A percentile compares a stretch with the other conserved stretches of the same genome.
phyloP scores from a whole-genome alignment of 1,139 yeast genomes.

The Protomyces lactucae-debilis region DNA sequence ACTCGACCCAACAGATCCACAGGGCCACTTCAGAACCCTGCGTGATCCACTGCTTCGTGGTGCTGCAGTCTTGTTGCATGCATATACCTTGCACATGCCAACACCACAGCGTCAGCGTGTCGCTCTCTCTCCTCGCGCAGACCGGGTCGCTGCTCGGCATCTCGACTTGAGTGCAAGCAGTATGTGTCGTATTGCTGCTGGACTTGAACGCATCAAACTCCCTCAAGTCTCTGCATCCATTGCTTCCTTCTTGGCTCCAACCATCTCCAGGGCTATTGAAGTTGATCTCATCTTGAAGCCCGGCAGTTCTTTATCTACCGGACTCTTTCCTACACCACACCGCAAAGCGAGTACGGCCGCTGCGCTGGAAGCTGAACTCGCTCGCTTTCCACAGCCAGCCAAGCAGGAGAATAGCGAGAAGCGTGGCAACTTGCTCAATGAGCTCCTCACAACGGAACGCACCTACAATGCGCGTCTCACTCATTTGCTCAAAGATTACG shows the following conservation, averaged over 20 bases:
- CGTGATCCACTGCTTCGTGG: background rate
- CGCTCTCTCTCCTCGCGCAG: background rate
- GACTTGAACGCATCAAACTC: background rate
- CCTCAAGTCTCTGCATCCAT: background rate
- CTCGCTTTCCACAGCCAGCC: background rate
- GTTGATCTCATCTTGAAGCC: constrained; percentile 2
- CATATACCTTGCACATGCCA: background rate
- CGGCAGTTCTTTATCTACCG: background rate
- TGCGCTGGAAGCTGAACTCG: background rate
- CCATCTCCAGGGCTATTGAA: background rate
- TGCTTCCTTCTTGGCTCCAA: background rate
- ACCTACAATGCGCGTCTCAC: constrained; percentile 21
- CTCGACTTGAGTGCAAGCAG: background rate
- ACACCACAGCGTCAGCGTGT: background rate
- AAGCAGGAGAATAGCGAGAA: constrained; percentile 13
- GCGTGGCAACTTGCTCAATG: constrained; percentile 20
- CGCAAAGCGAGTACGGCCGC: background rate
- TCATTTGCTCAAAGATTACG: constrained; percentile 25
- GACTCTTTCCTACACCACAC: background rate
- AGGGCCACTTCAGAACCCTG: background rate
- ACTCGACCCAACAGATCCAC: background rate
- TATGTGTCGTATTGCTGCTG: background rate
- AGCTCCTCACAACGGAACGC: constrained; percentile 25
- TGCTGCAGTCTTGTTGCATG: background rate
- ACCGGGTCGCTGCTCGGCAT: background rate